Conservation (phyloP, 1,284 basidiomycete species). For the Fomitopsis palustris region DNA sequence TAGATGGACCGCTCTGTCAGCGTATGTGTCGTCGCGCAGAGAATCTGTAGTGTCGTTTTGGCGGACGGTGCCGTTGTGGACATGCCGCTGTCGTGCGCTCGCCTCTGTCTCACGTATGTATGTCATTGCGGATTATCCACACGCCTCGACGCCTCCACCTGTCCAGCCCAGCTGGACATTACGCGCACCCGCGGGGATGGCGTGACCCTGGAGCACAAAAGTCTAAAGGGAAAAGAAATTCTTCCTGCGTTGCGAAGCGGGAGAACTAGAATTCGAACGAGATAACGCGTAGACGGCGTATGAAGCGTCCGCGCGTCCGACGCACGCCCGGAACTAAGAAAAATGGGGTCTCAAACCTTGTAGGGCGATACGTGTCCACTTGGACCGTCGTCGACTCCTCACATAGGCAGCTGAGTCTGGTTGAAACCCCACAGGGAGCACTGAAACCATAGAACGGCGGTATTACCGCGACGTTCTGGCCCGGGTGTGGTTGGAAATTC, state of each 20-base stretch:
- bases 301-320: not conserved
- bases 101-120: not conserved
- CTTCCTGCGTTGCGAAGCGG: not conserved
- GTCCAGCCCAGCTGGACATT: not conserved
- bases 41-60: not conserved
- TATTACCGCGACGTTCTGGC: not conserved
- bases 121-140: not conserved
- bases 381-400: not conserved
- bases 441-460: not conserved
- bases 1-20: not conserved
- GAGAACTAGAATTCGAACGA: not conserved
- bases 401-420: not conserved
- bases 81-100: not conserved
- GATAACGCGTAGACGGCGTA: not conserved
- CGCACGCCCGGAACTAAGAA: not conserved
- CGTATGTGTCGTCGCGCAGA: not conserved
- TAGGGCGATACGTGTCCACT: not conserved
- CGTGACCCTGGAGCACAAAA: not conserved
- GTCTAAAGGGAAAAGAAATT: not conserved
- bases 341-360: not conserved
- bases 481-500: not conserved
- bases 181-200: not conserved
- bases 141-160: not conserved
- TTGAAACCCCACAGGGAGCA: not conserved
- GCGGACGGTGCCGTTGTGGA: not conserved